Conservation (phyloP, 2,329 filamentous ascomycete genomes). For the Leptographium wingfieldii region DNA sequence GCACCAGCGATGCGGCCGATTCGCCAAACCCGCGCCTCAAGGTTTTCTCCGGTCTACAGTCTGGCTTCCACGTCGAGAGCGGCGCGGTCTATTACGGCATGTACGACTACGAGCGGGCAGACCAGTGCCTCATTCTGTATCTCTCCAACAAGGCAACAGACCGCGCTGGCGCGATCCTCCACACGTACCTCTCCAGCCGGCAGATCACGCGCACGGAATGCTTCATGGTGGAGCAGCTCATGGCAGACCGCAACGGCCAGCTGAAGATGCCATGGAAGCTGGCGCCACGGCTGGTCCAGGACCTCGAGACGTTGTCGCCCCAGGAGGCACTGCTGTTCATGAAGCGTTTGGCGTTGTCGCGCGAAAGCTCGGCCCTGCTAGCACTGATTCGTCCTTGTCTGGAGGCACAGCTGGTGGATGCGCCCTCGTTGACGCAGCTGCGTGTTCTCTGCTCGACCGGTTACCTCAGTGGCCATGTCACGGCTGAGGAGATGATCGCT, state of each 20-base stretch:
- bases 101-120: constrained; percentile 12
- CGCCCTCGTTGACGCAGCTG: constrained; percentile 24
- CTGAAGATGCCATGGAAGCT: constrained; percentile 12
- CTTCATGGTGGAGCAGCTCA: constrained; percentile 24
- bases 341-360: constrained; percentile 15
- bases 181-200: constrained; percentile 29
- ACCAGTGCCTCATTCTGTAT: constrained; percentile 21
- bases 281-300: constrained; percentile 23
- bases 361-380: constrained; percentile 14
- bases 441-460: constrained; percentile 23
- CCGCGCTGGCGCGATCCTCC: constrained; percentile 27
- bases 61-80: constrained; percentile 13
- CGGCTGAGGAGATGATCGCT: constrained; percentile 22
- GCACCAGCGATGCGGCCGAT: neutral
- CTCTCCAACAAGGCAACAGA: constrained; percentile 28
- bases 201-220: constrained; percentile 23
- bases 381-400: constrained; percentile 20
- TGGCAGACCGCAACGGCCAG: constrained; percentile 22
- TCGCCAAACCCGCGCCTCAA: constrained; percentile 8
- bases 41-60: constrained; percentile 13
- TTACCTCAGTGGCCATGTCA: constrained; percentile 27
- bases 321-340: constrained; percentile 25
- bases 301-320: constrained; percentile 28
- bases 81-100: constrained; percentile 14
- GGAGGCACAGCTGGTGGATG: constrained; percentile 22